Evolutionary conservation across 2,329 filamentous ascomycete species (phyloP), one percentile per base, ranked within the genome.

Genomic region (Aspergillus vadensis): DNA sequence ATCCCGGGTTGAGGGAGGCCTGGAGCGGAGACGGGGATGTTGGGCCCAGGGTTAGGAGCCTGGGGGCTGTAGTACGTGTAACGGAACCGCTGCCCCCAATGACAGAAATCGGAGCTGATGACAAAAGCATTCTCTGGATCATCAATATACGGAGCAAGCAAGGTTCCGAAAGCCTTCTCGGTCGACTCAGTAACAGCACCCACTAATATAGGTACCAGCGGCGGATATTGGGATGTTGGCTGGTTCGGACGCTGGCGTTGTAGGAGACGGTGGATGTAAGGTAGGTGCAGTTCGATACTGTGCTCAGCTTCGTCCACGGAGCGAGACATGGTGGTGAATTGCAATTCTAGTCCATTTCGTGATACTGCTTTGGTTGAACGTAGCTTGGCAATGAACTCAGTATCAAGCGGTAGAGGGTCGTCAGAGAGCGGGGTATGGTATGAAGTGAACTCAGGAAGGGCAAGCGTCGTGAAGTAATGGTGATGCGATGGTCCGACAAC

Each of bases 251-350:
- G 76, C 38, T 78, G 84, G 73, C 80, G 78, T 60, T 83, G 83
- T 6, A 88, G 82, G 56, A 91, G 86, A 72, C 93, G 92, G 81
- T 92, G 93, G 64, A 98, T 89, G 72, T 96, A 97, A 0, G 95
- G 94, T 8, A 98, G 83, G 69, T 99, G 95, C 90, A 99, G 96
- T 80, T 99, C 95, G 1, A 98, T 84, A 55, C 91, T 97, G 77
- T 99, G 95, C 77, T 99, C 95, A 5, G 85, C 84, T 63, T 92
- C 85, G 70, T 99, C 95, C 5, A 87, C 81, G 4, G 80, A 70
- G 17, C 76, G 77, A 1, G 84, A 86, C 81, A 97, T 95, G 17
- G 69, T 76, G 17, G 73, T 74, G 59, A 81, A 81, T 50, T 65
- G 70, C 52, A 75, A 60, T 7, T 67, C 73, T n/a, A 71, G 67